Evolutionary conservation across 2,329 filamentous ascomycete genomes (phyloP).

Genomic region (Colletotrichum sp.): DNA sequence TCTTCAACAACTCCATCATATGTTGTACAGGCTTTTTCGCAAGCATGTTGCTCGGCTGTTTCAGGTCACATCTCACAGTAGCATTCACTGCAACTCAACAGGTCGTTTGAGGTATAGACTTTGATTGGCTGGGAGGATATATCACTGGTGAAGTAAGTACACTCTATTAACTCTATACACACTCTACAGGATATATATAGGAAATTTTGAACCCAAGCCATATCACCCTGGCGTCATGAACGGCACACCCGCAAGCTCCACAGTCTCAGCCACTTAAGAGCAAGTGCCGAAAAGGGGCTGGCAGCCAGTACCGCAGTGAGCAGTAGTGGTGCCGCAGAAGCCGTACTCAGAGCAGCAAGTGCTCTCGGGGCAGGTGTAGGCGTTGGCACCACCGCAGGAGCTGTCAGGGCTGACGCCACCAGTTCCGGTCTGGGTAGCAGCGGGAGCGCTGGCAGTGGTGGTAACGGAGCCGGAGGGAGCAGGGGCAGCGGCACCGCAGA

Average conservation of each 20-base stretch:
- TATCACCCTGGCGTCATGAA: background rate
- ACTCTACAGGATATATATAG: background rate
- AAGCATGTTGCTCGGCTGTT: background rate
- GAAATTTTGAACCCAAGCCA: background rate
- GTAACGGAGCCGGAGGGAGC: background rate
- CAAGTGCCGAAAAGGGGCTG: slow-evolving; percentile 18
- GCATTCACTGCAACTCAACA: too few species aligned
- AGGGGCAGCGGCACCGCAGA: slow-evolving; percentile 15
- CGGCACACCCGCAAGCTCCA: too few species aligned
- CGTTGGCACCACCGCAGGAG: slow-evolving; percentile 12
- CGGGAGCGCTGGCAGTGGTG: background rate
- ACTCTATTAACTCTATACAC: slow-evolving; percentile 1
- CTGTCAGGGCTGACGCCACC: slow-evolving; percentile 14
- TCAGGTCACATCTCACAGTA: background rate
- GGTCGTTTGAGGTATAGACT: too few species aligned
- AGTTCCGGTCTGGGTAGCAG: background rate
- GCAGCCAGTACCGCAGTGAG: slow-evolving; percentile 23
- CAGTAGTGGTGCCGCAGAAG: slow-evolving; percentile 23
- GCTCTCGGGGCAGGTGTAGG: background rate
- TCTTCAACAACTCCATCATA: too few species aligned
- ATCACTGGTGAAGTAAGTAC: background rate
- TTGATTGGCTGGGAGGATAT: background rate
- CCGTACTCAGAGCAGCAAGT: slow-evolving; percentile 25
- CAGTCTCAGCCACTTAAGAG: background rate
- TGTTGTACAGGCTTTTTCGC: too few species aligned